These are phyloP conservation scores for Aspergillus arachidicola DNA, from an alignment of 2,329 filamentous ascomycete genomes.

Conservation along the genomic window DNA sequence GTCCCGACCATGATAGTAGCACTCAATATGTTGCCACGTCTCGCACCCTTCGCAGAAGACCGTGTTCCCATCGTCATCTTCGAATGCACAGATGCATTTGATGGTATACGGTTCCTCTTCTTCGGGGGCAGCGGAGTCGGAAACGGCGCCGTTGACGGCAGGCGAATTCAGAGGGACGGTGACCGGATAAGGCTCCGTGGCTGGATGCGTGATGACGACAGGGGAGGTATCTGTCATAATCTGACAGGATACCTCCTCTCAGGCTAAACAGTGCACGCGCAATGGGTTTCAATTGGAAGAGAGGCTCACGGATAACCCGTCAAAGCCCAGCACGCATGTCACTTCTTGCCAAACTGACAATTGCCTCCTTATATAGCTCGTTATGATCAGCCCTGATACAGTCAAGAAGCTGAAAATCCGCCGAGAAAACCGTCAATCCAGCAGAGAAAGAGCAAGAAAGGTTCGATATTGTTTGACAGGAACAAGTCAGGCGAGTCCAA, in stretches of 20 bases:
- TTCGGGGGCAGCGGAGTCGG: constrained; percentile 45
- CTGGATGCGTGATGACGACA: constrained; percentile 51
- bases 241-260: constrained; percentile 53
- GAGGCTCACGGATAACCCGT: constrained; percentile 19
- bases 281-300: constrained; percentile 21
- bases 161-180: constrained; percentile 48
- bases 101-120: constrained; percentile 72
- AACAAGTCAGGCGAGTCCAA: neutral
- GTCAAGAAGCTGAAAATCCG: neutral
- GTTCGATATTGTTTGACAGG: neutral
- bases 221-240: constrained; percentile 59
- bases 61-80: constrained; percentile 95
- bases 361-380: constrained; percentile 5
- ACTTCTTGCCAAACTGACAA: constrained; percentile 12
- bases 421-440: neutral
- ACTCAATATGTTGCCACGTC: constrained; percentile 97
- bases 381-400: neutral
- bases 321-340: constrained; percentile 28
- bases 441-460: neutral
- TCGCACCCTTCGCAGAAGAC: constrained; percentile 96
- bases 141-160: constrained; percentile 44
- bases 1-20: constrained; percentile 83
- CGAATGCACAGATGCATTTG: constrained; percentile 94
- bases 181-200: constrained; percentile 50
- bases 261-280: constrained; percentile 31